Evolutionary conservation across 2,329 filamentous ascomycete species (phyloP), one percentile per base, ranked within the genome.

Genomic region (Cytospora piceicola): DNA sequence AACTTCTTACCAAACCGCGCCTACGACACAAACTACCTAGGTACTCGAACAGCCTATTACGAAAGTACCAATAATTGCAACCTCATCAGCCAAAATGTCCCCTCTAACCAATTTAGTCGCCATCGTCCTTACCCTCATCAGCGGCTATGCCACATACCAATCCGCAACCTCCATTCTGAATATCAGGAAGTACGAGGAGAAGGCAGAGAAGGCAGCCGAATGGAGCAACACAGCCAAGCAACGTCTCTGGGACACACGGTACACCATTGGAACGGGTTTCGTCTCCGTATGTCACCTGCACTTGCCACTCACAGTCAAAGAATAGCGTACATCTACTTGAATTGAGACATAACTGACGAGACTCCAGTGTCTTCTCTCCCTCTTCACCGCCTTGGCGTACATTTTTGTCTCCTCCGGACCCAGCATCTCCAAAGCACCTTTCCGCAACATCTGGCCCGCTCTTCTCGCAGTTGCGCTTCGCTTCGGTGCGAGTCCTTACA

Each of bases 201-300:
- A 73, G 27, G 73, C 71, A 27, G 64, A 74, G 58, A 72, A 71
- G 63, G 73, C 73, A 3, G 74, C 73, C 9, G 70, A 74, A 12
- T 75, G 74, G 74, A 75, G 73, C 68, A 67, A 61, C 29, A 65
- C 67, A 0, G 73, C 72, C 1, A 69, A 72, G 62, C 71, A 72
- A 49, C 67, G 69, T 8, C 68, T 75, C 15, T 71, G 71, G 72
- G 70, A 71, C 6, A 71, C 73, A 20, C 68, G 73, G 11, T 72
- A 72, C 63, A 75, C 74, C 20, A 71, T 75, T 17, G 73, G 68
- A 20, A 69, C 72, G 2, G 74, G 73, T 1, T 68, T 75, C 27
- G 59, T 71, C 29, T 69, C 69, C 4, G 74, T 74, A 63, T 39
- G 71, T 60, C 8, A 56, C 11, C 14, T 2, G 22, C 55, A 39